phyloP scores from a whole-genome alignment of 2,329 filamentous ascomycete species.

The Daldinia sp. region DNA sequence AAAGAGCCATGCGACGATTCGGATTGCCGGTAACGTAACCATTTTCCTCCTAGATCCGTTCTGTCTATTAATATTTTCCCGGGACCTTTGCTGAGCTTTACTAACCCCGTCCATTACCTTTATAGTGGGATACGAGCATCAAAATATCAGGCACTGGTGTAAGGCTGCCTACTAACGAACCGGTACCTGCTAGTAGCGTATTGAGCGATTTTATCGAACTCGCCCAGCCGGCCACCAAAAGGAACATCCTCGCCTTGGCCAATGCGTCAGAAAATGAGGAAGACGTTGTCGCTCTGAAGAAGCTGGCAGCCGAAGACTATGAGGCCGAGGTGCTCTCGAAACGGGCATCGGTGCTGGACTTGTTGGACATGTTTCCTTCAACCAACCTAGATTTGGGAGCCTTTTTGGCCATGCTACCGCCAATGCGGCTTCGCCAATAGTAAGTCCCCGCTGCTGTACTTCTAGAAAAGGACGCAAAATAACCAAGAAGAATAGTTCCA shows the following conservation, averaged over 20 bases:
- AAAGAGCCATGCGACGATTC: constrained; percentile 63
- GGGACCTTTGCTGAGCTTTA: constrained; percentile 3
- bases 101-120: neutral
- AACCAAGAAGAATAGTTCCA: constrained; percentile 14
- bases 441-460: constrained; percentile 2
- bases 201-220: constrained; percentile 35
- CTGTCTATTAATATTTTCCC: neutral
- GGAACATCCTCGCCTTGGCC: constrained; percentile 56
- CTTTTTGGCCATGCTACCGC: constrained; percentile 65
- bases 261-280: constrained; percentile 55
- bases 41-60: constrained; percentile 50
- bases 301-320: constrained; percentile 29
- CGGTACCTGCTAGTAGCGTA: constrained; percentile 18
- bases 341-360: constrained; percentile 51
- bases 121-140: constrained; percentile 28
- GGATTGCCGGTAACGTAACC: constrained; percentile 52
- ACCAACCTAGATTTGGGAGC: constrained; percentile 49
- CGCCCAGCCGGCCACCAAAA: constrained; percentile 47
- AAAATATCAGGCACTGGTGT: constrained; percentile 22
- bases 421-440: constrained; percentile 70
- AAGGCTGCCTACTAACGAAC: constrained; percentile 21
- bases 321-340: constrained; percentile 52
- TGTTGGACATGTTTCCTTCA: constrained; percentile 46
- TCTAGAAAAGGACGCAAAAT: neutral
- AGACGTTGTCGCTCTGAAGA: constrained; percentile 52